Conservation (phyloP, 1,284 basidiomycete species). For the Porodaedalea pini region DNA sequence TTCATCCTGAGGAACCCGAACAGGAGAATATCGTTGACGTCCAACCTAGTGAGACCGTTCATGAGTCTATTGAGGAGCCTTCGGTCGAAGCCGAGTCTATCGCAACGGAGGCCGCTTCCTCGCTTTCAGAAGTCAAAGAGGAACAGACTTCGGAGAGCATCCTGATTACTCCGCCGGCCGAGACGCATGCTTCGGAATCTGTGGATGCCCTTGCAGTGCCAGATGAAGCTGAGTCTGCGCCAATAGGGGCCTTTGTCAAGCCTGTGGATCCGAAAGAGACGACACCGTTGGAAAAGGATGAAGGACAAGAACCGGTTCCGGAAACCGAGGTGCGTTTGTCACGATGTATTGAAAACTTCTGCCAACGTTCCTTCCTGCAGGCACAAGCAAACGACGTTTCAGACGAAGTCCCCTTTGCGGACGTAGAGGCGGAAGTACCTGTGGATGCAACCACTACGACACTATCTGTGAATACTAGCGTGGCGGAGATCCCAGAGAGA, state of each 20-base stretch:
- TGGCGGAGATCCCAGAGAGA: conserved; percentile 8
- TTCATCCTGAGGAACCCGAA: background rate
- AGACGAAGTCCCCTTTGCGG: no score
- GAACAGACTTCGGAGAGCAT: background rate
- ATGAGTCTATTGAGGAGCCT: background rate
- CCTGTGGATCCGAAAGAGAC: no score
- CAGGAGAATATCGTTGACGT: no score
- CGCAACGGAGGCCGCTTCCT: background rate
- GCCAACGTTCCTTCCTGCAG: no score
- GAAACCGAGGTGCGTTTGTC: no score
- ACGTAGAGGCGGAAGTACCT: no score
- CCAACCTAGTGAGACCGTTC: background rate
- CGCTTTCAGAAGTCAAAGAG: background rate
- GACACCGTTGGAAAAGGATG: background rate
- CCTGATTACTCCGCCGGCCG: background rate
- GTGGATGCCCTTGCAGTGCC: no score
- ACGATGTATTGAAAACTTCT: no score
- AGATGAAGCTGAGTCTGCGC: background rate
- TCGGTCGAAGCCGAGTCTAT: background rate
- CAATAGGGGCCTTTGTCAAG: no score
- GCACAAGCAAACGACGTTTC: no score
- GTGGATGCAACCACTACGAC: no score
- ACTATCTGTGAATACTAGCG: background rate
- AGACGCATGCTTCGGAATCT: background rate
- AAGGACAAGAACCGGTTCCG: background rate